Evolutionary conservation across 1,139 yeast species (phyloP), one percentile per base, ranked within the genome.

Genomic region (Magnusiomyces clavatus): DNA sequence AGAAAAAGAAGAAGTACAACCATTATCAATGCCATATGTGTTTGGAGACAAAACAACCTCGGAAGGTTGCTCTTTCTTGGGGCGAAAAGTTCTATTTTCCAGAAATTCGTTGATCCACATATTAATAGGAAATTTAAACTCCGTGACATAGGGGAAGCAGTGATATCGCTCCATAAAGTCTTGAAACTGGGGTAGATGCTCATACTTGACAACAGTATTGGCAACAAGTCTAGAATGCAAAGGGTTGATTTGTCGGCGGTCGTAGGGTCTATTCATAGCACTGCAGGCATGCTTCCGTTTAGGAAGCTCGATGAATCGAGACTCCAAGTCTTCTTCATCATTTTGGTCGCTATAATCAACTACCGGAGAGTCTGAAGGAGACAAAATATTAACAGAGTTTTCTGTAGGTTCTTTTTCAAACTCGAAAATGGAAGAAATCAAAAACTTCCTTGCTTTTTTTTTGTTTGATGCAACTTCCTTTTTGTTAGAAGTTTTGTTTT

Each of bases 101-200:
- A 46, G 49, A 46, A 51, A 43, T 24, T 53, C 56, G 37, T 53
- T 53, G n/a, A 53, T 53, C 44, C 52, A 49, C 48, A 47, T 44
- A 24, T 53, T 53, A 37, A 53, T 49, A 16, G 52, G 54, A 37
- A 53, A 53, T 37, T 53, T 53, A 31, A 51, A 51, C 11, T 53
- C 52, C 3, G 56, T 53, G 10, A 53, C 56, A 45, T 51, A 46
- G 2, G 56, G 56, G 13, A 53, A 44, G 39, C 52, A 50, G 39
- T 53, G 56, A 37, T 51, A 53, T 12, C 56, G 51, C 35, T 40
- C 47, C 56, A 53, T 53, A 37, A 53, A 53, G 13, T 46, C 49
- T 24, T 53, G 56, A 44, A 53, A 51, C 16, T 51, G 52, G 2
- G 50, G 41, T 29, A 51, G 49, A 2, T 49, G 48, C 34, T 53